Percentiles rank a stretch among this genome's conserved stretches.
Conservation (phyloP, 345 rosid genomes). For the Pugionium dolabratum region DNA sequence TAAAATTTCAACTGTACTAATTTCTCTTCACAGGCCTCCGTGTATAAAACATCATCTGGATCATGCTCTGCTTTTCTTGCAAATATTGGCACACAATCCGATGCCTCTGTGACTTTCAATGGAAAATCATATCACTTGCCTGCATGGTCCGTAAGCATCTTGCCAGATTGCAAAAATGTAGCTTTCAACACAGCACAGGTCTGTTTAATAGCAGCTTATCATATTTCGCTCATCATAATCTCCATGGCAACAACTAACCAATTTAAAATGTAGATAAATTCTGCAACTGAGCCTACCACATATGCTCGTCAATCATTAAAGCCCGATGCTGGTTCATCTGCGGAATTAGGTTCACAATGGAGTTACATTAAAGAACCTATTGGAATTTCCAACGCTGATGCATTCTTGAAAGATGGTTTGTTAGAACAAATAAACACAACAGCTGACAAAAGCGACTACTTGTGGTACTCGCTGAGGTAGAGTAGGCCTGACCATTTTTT, state of each 20-base stretch:
- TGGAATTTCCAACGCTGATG: slow-evolving; percentile 69
- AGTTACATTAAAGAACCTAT: slow-evolving; percentile 80
- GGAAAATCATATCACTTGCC: slow-evolving; percentile 77
- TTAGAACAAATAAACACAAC: slow-evolving; percentile 88
- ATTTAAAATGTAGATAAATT: slow-evolving; percentile 59
- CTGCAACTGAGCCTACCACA: slow-evolving; percentile 57
- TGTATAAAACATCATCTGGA: slow-evolving; percentile 67
- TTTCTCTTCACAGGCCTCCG: slow-evolving; percentile 59
- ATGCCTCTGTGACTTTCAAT: slow-evolving; percentile 63
- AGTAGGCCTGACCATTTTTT: not conserved
- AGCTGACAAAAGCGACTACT: slow-evolving; percentile 80
- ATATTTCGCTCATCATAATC: not conserved
- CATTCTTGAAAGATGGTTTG: slow-evolving; percentile 66
- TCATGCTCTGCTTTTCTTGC: slow-evolving; percentile 89
- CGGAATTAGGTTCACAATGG: slow-evolving; percentile 59
- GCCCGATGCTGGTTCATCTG: slow-evolving; percentile 48
- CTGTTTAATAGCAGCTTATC: slow-evolving; percentile 19
- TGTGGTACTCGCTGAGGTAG: slow-evolving; percentile 93
- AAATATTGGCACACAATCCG: slow-evolving; percentile 56
- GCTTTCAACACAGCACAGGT: slow-evolving; percentile 95
- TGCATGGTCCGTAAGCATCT: slow-evolving; percentile 96
- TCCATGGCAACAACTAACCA: slow-evolving; percentile 16
- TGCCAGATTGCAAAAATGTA: slow-evolving; percentile 92
- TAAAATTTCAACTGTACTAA: not conserved
- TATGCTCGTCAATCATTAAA: slow-evolving; percentile 50